Evolutionary conservation across 2,329 filamentous ascomycete species (phyloP).

Genomic region (Clonostachys sp.): DNA sequence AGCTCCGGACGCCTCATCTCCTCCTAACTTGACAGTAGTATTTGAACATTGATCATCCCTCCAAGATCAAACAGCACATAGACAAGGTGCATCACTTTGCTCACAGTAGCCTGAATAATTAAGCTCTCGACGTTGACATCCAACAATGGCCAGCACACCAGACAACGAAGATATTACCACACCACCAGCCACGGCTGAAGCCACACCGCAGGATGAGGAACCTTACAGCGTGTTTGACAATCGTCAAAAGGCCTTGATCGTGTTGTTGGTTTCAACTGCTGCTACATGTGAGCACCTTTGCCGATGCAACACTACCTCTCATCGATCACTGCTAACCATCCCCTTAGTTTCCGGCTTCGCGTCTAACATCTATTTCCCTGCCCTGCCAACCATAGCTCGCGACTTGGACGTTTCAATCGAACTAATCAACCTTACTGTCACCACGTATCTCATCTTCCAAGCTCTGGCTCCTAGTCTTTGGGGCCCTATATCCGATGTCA

Average conservation of each 20-base stretch:
- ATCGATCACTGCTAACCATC: too few species aligned
- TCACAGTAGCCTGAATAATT: too few species aligned
- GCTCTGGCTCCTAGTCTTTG: constrained; percentile 56
- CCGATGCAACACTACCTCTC: too few species aligned
- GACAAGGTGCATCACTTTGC: too few species aligned
- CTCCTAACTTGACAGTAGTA: neutral
- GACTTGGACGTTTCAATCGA: constrained; percentile 30
- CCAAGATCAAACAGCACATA: too few species aligned
- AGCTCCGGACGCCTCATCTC: neutral
- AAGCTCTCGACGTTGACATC: too few species aligned
- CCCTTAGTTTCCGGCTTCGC: constrained; percentile 51
- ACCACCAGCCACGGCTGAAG: too few species aligned
- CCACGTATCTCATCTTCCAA: constrained; percentile 62
- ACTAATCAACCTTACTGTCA: constrained; percentile 45
- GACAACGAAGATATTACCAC: too few species aligned
- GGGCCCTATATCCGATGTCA: constrained; percentile 57
- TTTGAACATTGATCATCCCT: too few species aligned
- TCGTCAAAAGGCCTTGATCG: constrained; percentile 44
- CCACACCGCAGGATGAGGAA: too few species aligned
- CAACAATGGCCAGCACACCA: too few species aligned
- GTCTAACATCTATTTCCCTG: constrained; percentile 52
- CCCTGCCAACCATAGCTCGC: constrained; percentile 29
- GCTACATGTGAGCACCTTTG: constrained; percentile 14
- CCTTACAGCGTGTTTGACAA: constrained; percentile 3
- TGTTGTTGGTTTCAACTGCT: constrained; percentile 44